Evolutionary conservation across 805 yeast species (phyloP).

Genomic region (Sungouiella blattae): DNA sequence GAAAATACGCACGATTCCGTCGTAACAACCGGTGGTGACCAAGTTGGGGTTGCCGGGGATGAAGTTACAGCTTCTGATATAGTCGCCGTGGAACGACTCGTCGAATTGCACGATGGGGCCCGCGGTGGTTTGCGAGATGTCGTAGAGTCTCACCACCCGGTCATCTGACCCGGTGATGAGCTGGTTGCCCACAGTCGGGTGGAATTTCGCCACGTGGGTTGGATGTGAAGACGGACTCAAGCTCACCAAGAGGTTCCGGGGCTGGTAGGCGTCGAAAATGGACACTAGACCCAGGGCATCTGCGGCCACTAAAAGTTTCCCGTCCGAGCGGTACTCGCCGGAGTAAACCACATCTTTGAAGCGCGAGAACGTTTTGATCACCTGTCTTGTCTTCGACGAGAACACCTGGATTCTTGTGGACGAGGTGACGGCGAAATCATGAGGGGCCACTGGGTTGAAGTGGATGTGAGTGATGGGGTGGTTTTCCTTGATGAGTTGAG

Average conservation of each 20-base stretch:
- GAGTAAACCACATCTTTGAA: conserved; percentile 90
- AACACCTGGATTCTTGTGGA: conserved; percentile 89
- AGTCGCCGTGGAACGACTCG: conserved; percentile 74
- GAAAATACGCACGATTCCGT: conserved; percentile 77
- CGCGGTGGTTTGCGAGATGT: conserved; percentile 65
- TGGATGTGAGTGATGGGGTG: conserved; percentile 85
- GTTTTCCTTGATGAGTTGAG: conserved; percentile 90
- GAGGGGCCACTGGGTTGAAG: conserved; percentile 82
- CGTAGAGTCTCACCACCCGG: conserved; percentile 81
- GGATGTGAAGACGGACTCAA: conserved; percentile 83
- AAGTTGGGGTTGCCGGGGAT: conserved; percentile 73
- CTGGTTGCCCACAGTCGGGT: conserved; percentile 69
- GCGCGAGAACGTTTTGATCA: conserved; percentile 76
- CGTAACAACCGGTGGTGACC: conserved; percentile 92
- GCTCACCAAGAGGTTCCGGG: conserved; percentile 74
- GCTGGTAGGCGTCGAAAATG: conserved; percentile 78
- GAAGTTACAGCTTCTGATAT: conserved; percentile 77
- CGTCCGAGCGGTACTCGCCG: conserved; percentile 89
- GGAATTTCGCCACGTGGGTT: conserved; percentile 90
- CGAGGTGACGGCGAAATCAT: conserved; percentile 91
- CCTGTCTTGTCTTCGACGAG: conserved; percentile 92
- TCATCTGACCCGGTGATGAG: conserved; percentile 90
- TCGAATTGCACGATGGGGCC: conserved; percentile 67
- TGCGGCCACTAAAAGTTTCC: conserved; percentile 87
- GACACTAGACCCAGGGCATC: conserved; percentile 94